Evolutionary conservation across 108 stramenopile genomes (phyloP).

Genomic region (Cyclotella choctawhatcheeana): DNA sequence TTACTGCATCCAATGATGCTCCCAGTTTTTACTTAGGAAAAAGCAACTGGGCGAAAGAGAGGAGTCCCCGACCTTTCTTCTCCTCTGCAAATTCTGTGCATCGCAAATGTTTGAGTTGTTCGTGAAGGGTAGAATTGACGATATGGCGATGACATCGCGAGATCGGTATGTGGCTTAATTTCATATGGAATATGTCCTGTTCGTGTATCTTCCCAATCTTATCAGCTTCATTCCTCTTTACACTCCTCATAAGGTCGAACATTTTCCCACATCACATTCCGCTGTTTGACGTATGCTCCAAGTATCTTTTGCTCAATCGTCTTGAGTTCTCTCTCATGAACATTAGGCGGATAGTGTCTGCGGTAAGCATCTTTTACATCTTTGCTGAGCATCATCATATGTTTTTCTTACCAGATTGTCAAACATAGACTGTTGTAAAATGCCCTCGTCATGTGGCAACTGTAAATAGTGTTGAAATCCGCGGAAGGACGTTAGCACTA

Average conservation of each 20-base stretch:
- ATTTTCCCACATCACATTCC: conserved; percentile 70
- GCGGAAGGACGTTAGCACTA: conserved; percentile 70
- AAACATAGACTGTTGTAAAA: conserved; percentile 57
- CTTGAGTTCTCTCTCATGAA: conserved; percentile 70
- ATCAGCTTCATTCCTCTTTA: background rate
- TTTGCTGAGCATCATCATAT: background rate
- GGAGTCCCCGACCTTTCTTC: conserved; percentile 68
- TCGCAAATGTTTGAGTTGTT: conserved; percentile 83
- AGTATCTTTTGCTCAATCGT: conserved; percentile 67
- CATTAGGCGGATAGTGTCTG: conserved; percentile 66
- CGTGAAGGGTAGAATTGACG: conserved; percentile 77
- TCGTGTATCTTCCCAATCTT: background rate
- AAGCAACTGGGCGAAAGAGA: conserved; percentile 74
- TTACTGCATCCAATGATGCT: too few species aligned
- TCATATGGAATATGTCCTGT: too few species aligned
- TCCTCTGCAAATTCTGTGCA: conserved; percentile 75
- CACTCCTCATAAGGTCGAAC: conserved; percentile 3
- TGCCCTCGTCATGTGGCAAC: conserved; percentile 59
- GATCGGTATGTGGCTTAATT: conserved; percentile 37
- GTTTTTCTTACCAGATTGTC: background rate
- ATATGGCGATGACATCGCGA: conserved; percentile 51
- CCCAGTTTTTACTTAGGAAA: conserved; percentile 76
- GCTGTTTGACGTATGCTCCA: conserved; percentile 68
- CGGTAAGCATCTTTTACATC: conserved; percentile 9
- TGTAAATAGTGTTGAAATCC: conserved; percentile 56